Percentiles rank a stretch among this genome's conserved stretches.
These are phyloP conservation scores for Aspergillus thermomutatus DNA, from an alignment of 2,329 filamentous ascomycete species.

Conservation along the genomic window DNA sequence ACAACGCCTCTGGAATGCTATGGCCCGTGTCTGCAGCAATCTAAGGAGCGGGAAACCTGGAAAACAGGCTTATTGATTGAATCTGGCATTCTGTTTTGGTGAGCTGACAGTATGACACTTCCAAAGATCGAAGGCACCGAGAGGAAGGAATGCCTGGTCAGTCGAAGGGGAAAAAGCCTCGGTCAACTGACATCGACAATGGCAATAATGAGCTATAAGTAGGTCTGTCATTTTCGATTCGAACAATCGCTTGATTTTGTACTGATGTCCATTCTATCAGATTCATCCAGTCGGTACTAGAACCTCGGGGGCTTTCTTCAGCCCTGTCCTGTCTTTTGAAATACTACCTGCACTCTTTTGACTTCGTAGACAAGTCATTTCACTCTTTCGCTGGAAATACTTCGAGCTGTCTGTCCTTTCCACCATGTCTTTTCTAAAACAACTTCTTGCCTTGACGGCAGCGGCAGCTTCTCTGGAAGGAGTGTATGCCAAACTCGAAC, in stretches of 20 bases:
- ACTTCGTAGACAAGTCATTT: neutral
- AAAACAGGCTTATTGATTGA: neutral
- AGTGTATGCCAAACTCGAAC: slow-evolving; percentile 41
- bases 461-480: slow-evolving; percentile 29
- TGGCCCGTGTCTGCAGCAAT: neutral
- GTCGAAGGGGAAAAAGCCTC: neutral
- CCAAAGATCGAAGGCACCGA: neutral
- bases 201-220: neutral
- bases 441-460: slow-evolving; percentile 22
- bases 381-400: neutral
- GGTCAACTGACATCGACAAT: neutral
- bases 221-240: neutral
- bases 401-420: neutral
- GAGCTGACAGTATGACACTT: neutral
- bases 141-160: neutral
- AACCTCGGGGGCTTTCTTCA: neutral
- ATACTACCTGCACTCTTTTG: neutral
- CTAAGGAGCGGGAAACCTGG: too few species aligned
- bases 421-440: slow-evolving; percentile 27
- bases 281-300: neutral
- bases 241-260: neutral
- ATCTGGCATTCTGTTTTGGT: neutral
- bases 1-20: slow-evolving; percentile 23
- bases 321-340: neutral
- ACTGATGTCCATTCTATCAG: neutral